phyloP scores from a whole-genome alignment of 176 grass and related monocot genomes.

The Aegilops sharonensis region DNA sequence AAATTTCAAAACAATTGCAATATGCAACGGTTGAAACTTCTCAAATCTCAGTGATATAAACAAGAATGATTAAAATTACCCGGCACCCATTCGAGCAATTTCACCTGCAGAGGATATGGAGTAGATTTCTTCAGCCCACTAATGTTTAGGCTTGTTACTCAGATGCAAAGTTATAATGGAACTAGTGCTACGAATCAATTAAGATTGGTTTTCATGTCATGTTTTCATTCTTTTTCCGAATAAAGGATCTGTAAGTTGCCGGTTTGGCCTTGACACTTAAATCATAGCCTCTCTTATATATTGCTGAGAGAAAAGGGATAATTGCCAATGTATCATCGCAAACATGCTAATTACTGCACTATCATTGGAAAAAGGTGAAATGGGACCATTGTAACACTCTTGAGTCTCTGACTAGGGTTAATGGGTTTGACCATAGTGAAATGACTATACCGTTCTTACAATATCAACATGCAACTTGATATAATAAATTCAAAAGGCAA shows the following conservation, averaged over 20 bases:
- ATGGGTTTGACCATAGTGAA: not conserved
- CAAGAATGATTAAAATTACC: slow-evolving; percentile 54
- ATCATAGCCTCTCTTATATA: not conserved
- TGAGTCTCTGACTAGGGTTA: not conserved
- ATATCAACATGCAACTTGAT: not conserved
- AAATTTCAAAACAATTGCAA: not conserved
- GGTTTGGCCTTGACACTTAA: not conserved
- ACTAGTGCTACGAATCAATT: not conserved
- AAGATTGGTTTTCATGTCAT: not conserved
- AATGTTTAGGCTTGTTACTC: not conserved
- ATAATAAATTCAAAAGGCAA: too few relatives aligned
- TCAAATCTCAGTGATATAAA: not conserved
- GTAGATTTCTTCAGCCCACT: slow-evolving; percentile 25
- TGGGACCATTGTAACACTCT: not conserved
- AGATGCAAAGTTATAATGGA: not conserved
- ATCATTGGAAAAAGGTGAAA: not conserved
- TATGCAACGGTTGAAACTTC: not conserved
- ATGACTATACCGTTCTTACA: not conserved
- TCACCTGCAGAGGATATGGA: slow-evolving; percentile 66
- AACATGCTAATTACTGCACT: not conserved
- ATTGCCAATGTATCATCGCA: not conserved
- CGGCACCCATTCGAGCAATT: slow-evolving; percentile 80
- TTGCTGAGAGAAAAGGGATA: not conserved
- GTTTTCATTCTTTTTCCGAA: not conserved
- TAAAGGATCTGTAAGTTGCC: not conserved